phyloP scores from a whole-genome alignment of 768 basidiomycete genomes.

The Suillus plorans region DNA sequence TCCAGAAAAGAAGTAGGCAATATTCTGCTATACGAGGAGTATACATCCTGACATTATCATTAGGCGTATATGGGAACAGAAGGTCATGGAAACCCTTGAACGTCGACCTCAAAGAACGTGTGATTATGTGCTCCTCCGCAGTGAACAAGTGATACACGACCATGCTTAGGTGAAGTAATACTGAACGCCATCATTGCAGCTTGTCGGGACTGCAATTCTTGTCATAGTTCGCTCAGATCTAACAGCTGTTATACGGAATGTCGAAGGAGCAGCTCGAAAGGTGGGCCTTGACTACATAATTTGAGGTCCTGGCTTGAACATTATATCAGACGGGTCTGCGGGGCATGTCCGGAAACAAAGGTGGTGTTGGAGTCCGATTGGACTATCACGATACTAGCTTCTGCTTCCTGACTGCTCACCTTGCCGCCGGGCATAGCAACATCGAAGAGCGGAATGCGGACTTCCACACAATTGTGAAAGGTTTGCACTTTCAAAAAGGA shows the following conservation, averaged over 20 bases:
- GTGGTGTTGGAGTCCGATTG: conserved; percentile 90
- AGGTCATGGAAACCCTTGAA: conserved; percentile 77
- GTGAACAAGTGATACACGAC: conserved; percentile 71
- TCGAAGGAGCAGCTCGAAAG: conserved; percentile 91
- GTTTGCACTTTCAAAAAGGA: conserved; percentile 85
- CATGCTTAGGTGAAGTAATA: background rate
- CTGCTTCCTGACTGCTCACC: conserved; percentile 94
- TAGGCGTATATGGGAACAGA: conserved; percentile 86
- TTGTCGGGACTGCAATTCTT: conserved; percentile 93
- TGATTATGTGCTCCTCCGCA: conserved; percentile 83
- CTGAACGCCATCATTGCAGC: conserved; percentile 41
- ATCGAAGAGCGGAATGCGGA: conserved; percentile 90
- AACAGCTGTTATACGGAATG: conserved; percentile 80
- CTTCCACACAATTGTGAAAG: conserved; percentile 82
- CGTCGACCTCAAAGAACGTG: conserved; percentile 62
- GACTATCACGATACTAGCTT: conserved; percentile 90
- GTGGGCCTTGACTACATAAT: conserved; percentile 36
- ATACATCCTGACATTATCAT: background rate
- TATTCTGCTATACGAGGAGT: background rate
- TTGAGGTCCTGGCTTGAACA: conserved; percentile 3
- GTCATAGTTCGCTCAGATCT: conserved; percentile 79
- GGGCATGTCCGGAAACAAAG: conserved; percentile 98
- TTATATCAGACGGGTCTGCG: conserved; percentile 70
- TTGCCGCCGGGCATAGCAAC: conserved; percentile 94
- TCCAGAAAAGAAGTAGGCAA: conserved; percentile 79